Percentiles rank a stretch among this genome's conserved stretches.
Evolutionary conservation across 768 basidiomycete genomes (phyloP).

Genomic region (Lactarius tabidus): DNA sequence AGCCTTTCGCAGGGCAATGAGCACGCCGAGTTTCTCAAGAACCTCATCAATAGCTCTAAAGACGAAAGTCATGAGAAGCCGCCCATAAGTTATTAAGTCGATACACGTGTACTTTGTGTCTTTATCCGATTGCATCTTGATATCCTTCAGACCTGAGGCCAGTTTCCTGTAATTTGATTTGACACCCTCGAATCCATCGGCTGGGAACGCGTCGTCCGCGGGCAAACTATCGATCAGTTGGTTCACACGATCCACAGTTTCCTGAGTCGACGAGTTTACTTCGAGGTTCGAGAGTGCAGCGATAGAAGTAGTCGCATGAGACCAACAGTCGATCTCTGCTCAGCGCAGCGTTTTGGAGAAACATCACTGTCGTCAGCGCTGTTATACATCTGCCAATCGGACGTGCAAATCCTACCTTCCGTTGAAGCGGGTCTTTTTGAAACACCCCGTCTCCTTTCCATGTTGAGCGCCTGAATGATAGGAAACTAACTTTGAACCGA

Average conservation of each 20-base stretch:
- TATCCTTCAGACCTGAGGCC: slow-evolving; percentile 54
- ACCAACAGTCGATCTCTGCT: slow-evolving; percentile 74
- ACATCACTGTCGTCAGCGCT: slow-evolving; percentile 16
- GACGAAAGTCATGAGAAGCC: slow-evolving; percentile 2
- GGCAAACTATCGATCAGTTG: slow-evolving; percentile 69
- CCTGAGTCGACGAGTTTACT: slow-evolving; percentile 44
- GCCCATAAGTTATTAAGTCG: slow-evolving; percentile 14
- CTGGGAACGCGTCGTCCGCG: slow-evolving; percentile 59
- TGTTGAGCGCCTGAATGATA: slow-evolving; percentile 28
- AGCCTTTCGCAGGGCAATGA: slow-evolving; percentile 71
- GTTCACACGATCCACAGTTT: slow-evolving; percentile 70
- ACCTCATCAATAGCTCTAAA: slow-evolving; percentile 66
- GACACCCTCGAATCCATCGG: slow-evolving; percentile 63
- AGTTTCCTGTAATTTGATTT: slow-evolving; percentile 63
- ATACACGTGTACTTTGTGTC: slow-evolving; percentile 52
- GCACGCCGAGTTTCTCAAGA: slow-evolving; percentile 61
- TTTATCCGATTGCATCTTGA: slow-evolving; percentile 52
- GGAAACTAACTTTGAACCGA: background rate
- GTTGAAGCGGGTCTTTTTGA: slow-evolving; percentile 64
- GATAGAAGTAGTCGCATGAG: slow-evolving; percentile 59
- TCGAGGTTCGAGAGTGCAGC: slow-evolving; percentile 52
- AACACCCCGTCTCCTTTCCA: slow-evolving; percentile 65
- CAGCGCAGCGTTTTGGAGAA: background rate
- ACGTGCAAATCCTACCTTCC: slow-evolving; percentile 54
- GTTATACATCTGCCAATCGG: slow-evolving; percentile 11